Evolutionary conservation across 257 asterid species (phyloP), one percentile per base, ranked within the genome.

Genomic region (Catharanthus roseus): DNA sequence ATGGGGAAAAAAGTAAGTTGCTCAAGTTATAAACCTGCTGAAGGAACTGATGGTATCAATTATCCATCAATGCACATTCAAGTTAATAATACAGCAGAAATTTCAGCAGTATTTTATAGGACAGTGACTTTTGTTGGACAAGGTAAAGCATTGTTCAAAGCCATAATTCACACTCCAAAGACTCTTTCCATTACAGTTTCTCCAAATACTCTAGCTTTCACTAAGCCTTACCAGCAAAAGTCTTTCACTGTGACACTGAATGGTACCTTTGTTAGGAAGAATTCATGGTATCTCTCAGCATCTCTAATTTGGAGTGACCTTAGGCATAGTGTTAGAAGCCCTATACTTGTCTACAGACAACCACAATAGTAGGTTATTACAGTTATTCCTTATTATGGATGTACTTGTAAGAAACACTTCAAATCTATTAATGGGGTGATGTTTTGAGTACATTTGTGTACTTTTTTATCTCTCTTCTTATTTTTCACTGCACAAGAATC

Each of bases 11-110:
- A 73, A 23, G 68, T 28, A 2, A 71, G 80, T 44, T 87, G 97
- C 81, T 79, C 89, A 13, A 83, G 44, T 10, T 34, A 71, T 6
- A 78, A 79, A 18, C 64, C 31, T 19, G 80, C 83, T 0, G 73
- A 56, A 33, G 97, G 96, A 26, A 42, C 80, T 0, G 97, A 91
- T 10, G 91, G 91, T 36, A 82, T 91, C 47, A 89, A 89, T 78
- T 91, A 89, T 51, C 96, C 96, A 1, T 79, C 96, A 2, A 82
- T 93, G 50, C 82, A 90, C 74, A 45, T 79, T 11, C 88, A 83
- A 67, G 79, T 88, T 47, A 69, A 74, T 34, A 11, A 74, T 34
- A 11, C 83, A 3, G 50, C 53, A 5, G 13, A 23, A 24, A 42
- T 90, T 73, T 81, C 89, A 0, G 97, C 81, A n/a, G 83, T 80